Conservation (phyloP, 2,329 filamentous ascomycete genomes). For the Fusarium cicatricum region DNA sequence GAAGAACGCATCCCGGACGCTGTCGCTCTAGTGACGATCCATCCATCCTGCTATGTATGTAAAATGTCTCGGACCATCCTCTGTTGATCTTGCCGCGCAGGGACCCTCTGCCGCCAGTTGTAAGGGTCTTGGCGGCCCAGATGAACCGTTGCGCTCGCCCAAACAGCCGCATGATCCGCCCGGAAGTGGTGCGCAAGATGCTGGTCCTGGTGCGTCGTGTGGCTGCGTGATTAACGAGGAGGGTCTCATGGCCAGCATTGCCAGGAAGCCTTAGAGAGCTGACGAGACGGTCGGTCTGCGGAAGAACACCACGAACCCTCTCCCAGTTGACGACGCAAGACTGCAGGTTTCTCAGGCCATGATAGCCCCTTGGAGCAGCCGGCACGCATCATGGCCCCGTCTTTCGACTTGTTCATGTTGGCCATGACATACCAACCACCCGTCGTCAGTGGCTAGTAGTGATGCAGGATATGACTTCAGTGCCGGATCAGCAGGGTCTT, state of each 20-base stretch:
- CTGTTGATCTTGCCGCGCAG: not conserved
- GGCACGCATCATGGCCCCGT: constrained; percentile 28
- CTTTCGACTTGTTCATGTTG: constrained; percentile 18
- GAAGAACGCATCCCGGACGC: constrained; percentile 21
- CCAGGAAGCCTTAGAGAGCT: constrained; percentile 2
- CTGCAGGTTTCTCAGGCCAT: constrained; percentile 21
- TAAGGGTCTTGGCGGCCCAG: not conserved
- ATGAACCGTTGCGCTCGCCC: constrained; percentile 28
- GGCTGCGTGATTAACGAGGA: constrained; percentile 10
- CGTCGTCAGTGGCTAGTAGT: constrained; percentile 9
- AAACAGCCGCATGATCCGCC: constrained; percentile 31
- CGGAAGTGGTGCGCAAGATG: constrained; percentile 1
- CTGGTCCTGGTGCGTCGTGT: constrained; percentile 19
- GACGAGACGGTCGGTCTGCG: not conserved
- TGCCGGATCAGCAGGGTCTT: constrained; percentile 42
- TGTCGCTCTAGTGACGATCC: constrained; percentile 24
- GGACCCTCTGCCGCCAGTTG: not conserved
- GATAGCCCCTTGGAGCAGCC: not conserved
- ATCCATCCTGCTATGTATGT: constrained; percentile 26
- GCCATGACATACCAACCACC: constrained; percentile 16
- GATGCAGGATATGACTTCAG: constrained; percentile 34
- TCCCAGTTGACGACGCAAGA: not conserved
- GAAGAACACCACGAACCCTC: not conserved
- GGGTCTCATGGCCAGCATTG: constrained; percentile 21
- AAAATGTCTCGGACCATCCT: constrained; percentile 16